Base-by-base conservation (phyloP, 805 yeast genomes). In the Kodamaea laetipori region DNA sequence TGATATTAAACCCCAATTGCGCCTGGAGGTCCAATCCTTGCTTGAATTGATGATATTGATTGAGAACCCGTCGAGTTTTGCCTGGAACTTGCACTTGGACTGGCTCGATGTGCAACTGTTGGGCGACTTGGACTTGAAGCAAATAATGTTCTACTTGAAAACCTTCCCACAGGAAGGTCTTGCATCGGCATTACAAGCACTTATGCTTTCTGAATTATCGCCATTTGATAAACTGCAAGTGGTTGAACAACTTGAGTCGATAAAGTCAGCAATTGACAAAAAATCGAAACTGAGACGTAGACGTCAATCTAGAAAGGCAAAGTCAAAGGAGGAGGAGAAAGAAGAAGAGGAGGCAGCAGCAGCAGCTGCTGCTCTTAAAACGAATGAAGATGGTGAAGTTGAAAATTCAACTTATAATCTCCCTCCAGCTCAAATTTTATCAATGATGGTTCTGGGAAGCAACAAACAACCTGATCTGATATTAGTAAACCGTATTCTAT, bases 71-170 rank as follows among this genome's bases (percentile, higher is more conserved):
- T 73, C 75, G 1, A 80, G 81, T 4, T 66, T 76, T 23, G 87
- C 90, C 1, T 90, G 96, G 96, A 71, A 74, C 28, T 56, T 82
- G 8, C 80, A 79, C 54, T 77, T 89, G 45, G 94, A 90, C 50
- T 85, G 92, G 84, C 52, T 67, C 18, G 96, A 90, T 60, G 74
- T 73, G 6, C 58, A 57, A 4, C 63, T 71, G 3, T 58, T 89
- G 4, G 62, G 67, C 7, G 73, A 74, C 2, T 57, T 85, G 37
- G 82, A 82, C 39, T 55, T 69, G 12, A 56, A 50, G 4, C 57
- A 71, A 4, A 50, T 87, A 1, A 52, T 71, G n/a, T 72, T 65
- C 26, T 87, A 78, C 55, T 66, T 86, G 33, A 64, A 66, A 32
- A 60, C 67, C 31, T 89, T 86, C 62, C 81, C 78, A 4, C 63